Percentiles rank a stretch among this genome's conserved stretches.
phyloP scores from a whole-genome alignment of 192 early-diverging fungal genomes.

The Backusella tuberculispora region DNA sequence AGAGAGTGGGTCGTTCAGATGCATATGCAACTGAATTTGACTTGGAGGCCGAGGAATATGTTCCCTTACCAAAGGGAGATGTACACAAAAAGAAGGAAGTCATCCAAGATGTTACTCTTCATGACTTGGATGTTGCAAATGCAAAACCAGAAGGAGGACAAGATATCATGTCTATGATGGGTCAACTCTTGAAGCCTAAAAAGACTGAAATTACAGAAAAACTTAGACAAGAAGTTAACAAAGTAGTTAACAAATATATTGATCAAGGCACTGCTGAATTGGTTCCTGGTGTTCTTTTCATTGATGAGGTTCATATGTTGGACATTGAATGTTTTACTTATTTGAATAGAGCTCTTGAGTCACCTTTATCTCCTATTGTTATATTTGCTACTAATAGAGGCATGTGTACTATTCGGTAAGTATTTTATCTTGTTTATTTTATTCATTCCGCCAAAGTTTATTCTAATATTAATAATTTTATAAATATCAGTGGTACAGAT shows the following conservation, averaged over 20 bases:
- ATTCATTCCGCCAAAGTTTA: not conserved
- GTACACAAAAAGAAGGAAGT: slow-evolving; percentile 99
- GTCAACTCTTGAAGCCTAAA: slow-evolving; percentile 97
- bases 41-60: slow-evolving; percentile 97
- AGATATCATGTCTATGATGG: slow-evolving; percentile 99
- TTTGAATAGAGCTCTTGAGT: slow-evolving; percentile 97
- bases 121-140: slow-evolving; percentile 97
- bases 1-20: slow-evolving; percentile 96
- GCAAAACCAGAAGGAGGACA: slow-evolving; percentile 95
- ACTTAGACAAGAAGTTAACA: slow-evolving; percentile 97
- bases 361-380: slow-evolving; percentile 93
- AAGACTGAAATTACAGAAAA: slow-evolving; percentile 99
- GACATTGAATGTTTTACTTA: slow-evolving; percentile 99
- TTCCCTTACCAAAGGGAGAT: slow-evolving; percentile 97
- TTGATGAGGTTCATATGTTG: slow-evolving; percentile 99
- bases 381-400: slow-evolving; percentile 93
- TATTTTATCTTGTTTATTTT: not conserved
- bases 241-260: slow-evolving; percentile 98
- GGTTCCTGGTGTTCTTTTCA: slow-evolving; percentile 96
- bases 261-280: slow-evolving; percentile 97
- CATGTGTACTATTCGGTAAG: slow-evolving; percentile 40
- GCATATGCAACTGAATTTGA: slow-evolving; percentile 99
- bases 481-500: slow-evolving; percentile 72
- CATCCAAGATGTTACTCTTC: slow-evolving; percentile 96
- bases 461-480: not conserved